Evolutionary conservation across 805 yeast species (phyloP), one percentile per base, ranked within the genome.

Genomic region (Ogataea thermomethanolica): DNA sequence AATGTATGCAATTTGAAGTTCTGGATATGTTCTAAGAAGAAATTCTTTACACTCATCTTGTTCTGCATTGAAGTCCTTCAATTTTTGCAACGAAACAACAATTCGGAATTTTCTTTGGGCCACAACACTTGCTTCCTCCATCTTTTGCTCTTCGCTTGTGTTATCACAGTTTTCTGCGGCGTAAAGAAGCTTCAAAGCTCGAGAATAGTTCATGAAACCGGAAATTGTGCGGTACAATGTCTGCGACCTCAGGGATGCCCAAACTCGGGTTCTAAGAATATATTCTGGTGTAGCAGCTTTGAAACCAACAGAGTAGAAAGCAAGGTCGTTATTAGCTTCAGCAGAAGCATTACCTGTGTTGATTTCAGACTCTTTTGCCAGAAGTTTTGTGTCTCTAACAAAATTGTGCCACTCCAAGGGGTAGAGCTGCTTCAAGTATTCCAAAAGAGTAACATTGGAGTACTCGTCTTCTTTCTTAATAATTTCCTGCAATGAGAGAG

Each of bases 201-300:
- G 69, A 5, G 78, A 69, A 55, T 87, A 87, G 55, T 87, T 86
- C 76, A 76, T 78, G 56, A 88, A 87, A 0, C 96, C 95, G 2
- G 89, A 76, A 3, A 86, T 71, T 0, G 96, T 87, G 32, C 95
- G 69, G 54, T 81, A 88, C 34, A 87, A 66, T 0, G 95, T 87
- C 55, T 87, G 96, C 2, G 85, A 74, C 53, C 95, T 71, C 41
- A 84, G 64, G 0, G 95, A 85, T 0, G 95, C 85, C 96, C 96
- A 87, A 2, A 87, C 73, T 52, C 95, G 67, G 0, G 95, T 86
- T 56, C 93, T 67, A 44, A 82, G 56, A 5, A 78, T 72, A 52
- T 74, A 76, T 45, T 81, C 82, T 0, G 84, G 80, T 3, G 77
- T 70, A 0, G 87, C 74, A 24, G 76, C 68, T 48, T 78, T 81